Evolutionary conservation across 352 stramenopile species (phyloP).

Genomic region (Phytophthora citricola): DNA sequence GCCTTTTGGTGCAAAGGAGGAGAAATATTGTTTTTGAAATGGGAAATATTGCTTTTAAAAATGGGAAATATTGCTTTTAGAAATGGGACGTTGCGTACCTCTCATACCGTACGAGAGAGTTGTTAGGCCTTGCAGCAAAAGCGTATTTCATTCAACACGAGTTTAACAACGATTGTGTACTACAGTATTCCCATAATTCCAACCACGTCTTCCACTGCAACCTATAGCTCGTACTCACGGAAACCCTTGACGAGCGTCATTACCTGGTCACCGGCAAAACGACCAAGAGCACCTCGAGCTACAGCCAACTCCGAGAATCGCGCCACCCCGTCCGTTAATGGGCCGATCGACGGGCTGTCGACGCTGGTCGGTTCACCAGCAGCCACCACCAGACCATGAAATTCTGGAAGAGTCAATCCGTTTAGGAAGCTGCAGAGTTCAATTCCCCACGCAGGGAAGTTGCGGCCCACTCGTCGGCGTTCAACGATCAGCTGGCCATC

Average conservation of each 20-base stretch:
- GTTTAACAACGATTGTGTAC: conserved; percentile 25
- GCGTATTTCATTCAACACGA: conserved; percentile 10
- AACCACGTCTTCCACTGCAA: conserved; percentile 10
- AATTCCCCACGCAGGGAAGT: conserved; percentile 85
- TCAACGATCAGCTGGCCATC: conserved; percentile 69
- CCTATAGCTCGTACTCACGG: conserved; percentile 54
- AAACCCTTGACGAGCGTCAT: conserved; percentile 86
- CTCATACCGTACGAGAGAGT: background rate
- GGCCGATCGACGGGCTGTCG: conserved; percentile 10
- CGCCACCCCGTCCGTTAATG: conserved; percentile 60
- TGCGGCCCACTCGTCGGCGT: conserved; percentile 79
- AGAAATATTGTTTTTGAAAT: too few species aligned
- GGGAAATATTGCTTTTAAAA: too few species aligned
- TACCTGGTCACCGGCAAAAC: conserved; percentile 86
- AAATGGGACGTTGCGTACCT: too few species aligned
- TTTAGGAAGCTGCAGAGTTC: conserved; percentile 84
- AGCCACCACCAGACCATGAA: conserved; percentile 69
- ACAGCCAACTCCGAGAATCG: conserved; percentile 76
- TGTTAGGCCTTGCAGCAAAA: conserved; percentile 6
- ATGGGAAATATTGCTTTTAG: too few species aligned
- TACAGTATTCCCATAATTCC: conserved; percentile 13
- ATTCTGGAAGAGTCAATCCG: conserved; percentile 59
- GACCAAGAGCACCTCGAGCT: conserved; percentile 69
- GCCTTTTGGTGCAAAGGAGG: too few species aligned
- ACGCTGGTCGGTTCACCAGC: conserved; percentile 5